A percentile compares a stretch with the other conserved stretches of the same genome.
These are phyloP conservation scores for Hypomyces rosellus DNA, from an alignment of 2,329 filamentous ascomycete species.

Conservation along the genomic window DNA sequence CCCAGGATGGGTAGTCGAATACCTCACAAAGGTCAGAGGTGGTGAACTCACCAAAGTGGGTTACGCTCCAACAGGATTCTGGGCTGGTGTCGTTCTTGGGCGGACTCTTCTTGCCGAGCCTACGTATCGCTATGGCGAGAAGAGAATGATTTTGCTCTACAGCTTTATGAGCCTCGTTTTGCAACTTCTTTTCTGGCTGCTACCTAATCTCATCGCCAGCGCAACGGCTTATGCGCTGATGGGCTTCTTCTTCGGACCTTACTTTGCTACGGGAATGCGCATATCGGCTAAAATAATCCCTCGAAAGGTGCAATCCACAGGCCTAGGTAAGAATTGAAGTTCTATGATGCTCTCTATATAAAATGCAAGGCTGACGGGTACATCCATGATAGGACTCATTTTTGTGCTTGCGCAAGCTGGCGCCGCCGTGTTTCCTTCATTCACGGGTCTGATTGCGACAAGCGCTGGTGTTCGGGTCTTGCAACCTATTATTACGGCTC, in stretches of 20 bases:
- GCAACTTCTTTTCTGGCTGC: slow-evolving; percentile 72
- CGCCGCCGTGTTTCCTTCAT: slow-evolving; percentile 59
- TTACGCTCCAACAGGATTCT: slow-evolving; percentile 50
- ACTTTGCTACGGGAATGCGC: slow-evolving; percentile 67
- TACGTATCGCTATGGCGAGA: slow-evolving; percentile 5
- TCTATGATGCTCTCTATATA: no score
- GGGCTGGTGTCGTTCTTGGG: slow-evolving; percentile 71
- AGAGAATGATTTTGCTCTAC: slow-evolving; percentile 42
- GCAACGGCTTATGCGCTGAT: slow-evolving; percentile 64
- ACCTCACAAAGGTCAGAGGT: slow-evolving; percentile 6
- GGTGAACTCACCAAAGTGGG: slow-evolving; percentile 4
- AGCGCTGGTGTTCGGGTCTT: slow-evolving; percentile 48
- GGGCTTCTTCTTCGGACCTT: slow-evolving; percentile 73
- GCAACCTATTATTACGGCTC: not conserved
- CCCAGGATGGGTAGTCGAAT: slow-evolving; percentile 11
- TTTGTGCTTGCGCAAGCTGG: slow-evolving; percentile 70
- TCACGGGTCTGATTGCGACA: slow-evolving; percentile 60
- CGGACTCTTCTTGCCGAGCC: slow-evolving; percentile 51
- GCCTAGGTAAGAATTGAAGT: slow-evolving; percentile 43
- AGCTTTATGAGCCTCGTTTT: slow-evolving; percentile 56
- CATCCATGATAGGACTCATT: slow-evolving; percentile 59
- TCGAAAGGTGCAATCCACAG: slow-evolving; percentile 44
- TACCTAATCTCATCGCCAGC: slow-evolving; percentile 69
- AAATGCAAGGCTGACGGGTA: no score
- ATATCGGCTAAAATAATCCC: slow-evolving; percentile 55